phyloP scores from a whole-genome alignment of 805 yeast genomes.

The Jamesozyma gamospora region DNA sequence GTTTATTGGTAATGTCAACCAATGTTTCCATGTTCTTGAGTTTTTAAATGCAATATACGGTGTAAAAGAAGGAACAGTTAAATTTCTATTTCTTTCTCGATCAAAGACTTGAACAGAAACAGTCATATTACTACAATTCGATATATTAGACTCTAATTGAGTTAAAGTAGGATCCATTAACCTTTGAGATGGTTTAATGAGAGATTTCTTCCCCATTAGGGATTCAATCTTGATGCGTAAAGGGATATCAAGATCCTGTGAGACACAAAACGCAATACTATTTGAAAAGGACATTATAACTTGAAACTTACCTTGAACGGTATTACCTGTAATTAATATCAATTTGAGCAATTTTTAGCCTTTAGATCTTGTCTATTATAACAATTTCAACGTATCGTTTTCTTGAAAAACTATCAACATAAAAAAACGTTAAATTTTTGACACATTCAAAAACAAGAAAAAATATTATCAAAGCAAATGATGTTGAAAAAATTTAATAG shows the following conservation, averaged over 20 bases:
- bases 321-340: too few species aligned
- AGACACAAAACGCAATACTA: constrained; percentile 45
- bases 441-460: too few species aligned
- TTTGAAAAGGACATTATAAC: constrained; percentile 15
- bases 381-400: too few species aligned
- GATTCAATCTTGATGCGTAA: constrained; percentile 40
- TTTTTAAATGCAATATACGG: constrained; percentile 39
- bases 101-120: constrained; percentile 38
- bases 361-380: too few species aligned
- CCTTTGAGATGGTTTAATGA: constrained; percentile 36
- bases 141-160: constrained; percentile 33
- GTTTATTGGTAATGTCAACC: constrained; percentile 62
- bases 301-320: too few species aligned
- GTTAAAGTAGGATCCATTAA: constrained; percentile 39
- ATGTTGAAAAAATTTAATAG: too few species aligned
- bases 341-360: too few species aligned
- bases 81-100: constrained; percentile 35
- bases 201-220: constrained; percentile 36
- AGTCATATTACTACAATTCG: constrained; percentile 29
- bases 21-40: constrained; percentile 54
- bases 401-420: too few species aligned
- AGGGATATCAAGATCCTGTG: constrained; percentile 44
- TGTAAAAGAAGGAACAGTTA: constrained; percentile 42
- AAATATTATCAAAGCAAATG: too few species aligned
- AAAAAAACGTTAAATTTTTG: too few species aligned